Base-by-base conservation (phyloP, 441 rosid genomes). In the Pelargonium australe region DNA sequence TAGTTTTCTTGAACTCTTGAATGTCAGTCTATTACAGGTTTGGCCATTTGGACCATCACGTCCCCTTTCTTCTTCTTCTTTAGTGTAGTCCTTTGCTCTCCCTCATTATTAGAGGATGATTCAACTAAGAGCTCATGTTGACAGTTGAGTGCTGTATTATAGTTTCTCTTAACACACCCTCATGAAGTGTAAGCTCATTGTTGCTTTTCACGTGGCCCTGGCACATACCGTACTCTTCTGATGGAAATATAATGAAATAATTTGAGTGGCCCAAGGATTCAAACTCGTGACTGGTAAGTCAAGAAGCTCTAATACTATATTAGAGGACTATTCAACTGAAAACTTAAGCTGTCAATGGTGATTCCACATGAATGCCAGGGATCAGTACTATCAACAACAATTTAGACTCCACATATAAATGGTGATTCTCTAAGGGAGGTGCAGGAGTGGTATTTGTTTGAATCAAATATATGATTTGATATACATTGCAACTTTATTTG, bases 381-480 rank as follows among this genome's bases (percentile, higher is more conserved):
- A n/a, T 61, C 64, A 62, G 11, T 62, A 62, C 16, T 28, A 28
- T 28, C 9, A 28, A 28, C 14, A 40, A 28, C 34, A 14, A 62
- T 62, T 62, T 62, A 37, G 45, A 37, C 41, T 25, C 40, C 64
- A 28, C 64, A 28, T 63, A 34, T 63, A 63, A 31, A 17, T 37
- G 45, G 19, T 63, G 66, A 63, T 63, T 17, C 40, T 34, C 11
- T 63, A 11, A 63, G 44, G 16, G 4, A 62, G 65, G 41, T 62
- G 65, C 65, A 63, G 40, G 10, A 20, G 45, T 62, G 43, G 65
- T 62, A 62, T 31, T 43, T 63, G 9, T 63, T 63, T 5, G 14
- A 61, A 61, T 60, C 37, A 23, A 23, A 58, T 19, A 0, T 10
- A 61, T 61, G 14, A 25, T 25, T 8, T 61, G 34, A 23, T 61